Conservation (phyloP, 2,329 filamentous ascomycete genomes). For the Nemania diffusa region DNA sequence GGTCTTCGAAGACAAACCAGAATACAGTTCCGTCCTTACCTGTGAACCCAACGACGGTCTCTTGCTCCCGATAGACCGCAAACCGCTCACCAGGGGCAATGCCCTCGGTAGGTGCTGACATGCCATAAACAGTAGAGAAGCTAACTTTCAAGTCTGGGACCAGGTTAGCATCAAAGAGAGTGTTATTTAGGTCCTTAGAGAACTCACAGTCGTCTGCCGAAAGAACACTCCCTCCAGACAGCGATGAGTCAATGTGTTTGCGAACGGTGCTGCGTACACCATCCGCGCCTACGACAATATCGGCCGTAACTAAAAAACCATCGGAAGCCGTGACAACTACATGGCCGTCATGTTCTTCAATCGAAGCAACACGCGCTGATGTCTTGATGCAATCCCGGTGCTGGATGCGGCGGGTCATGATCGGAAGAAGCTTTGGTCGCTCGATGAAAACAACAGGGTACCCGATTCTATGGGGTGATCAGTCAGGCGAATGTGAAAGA, state of each 20-base stretch:
- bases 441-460: constrained; percentile 39
- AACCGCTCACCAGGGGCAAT: constrained; percentile 7
- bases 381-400: constrained; percentile 29
- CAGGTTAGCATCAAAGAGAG: constrained; percentile 1
- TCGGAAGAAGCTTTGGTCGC: constrained; percentile 37
- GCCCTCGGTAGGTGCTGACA: constrained; percentile 10
- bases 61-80: constrained; percentile 7
- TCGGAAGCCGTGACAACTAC: constrained; percentile 25
- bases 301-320: constrained; percentile 16
- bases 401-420: constrained; percentile 10
- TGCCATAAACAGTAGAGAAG: constrained; percentile 12
- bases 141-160: constrained; percentile 1
- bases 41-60: constrained; percentile 1
- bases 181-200: background rate
- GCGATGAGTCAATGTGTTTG: constrained; percentile 6
- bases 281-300: constrained; percentile 38
- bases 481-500: constrained; percentile 25
- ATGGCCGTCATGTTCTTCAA: constrained; percentile 24
- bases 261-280: constrained; percentile 34
- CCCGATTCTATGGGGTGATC: constrained; percentile 20
- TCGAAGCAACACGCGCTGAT: background rate
- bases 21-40: background rate
- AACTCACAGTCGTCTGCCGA: constrained; percentile 12
- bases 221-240: background rate
- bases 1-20: constrained; percentile 11